Percentiles rank a stretch among this genome's conserved stretches.
phyloP scores from a whole-genome alignment of 163 green algal species.

The Scenedesmus sp. region DNA sequence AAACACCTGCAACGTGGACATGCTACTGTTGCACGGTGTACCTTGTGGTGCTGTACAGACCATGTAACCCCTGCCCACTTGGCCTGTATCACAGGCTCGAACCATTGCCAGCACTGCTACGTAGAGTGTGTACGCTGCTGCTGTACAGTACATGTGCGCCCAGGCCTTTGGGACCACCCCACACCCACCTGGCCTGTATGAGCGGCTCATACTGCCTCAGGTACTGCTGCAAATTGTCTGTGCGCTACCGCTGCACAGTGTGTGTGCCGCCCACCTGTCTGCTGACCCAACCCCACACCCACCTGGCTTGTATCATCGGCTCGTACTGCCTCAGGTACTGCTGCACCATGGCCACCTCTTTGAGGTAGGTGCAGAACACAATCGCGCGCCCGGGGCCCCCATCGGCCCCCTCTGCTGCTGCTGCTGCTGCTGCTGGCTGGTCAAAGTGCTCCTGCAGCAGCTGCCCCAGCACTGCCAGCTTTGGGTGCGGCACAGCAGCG shows the following conservation, averaged over 20 bases:
- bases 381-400: conserved; percentile 75
- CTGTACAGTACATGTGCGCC: too few relatives aligned
- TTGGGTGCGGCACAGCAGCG: conserved; percentile 14
- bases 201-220: conserved; percentile 66
- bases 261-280: too few relatives aligned
- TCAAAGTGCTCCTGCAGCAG: conserved; percentile 76
- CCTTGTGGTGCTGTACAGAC: too few relatives aligned
- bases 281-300: too few relatives aligned
- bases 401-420: neutral
- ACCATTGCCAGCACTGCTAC: too few relatives aligned
- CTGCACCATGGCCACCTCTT: conserved; percentile 83
- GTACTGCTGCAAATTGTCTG: conserved; percentile 61
- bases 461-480: conserved; percentile 58
- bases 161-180: too few relatives aligned
- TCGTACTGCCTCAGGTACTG: conserved; percentile 68
- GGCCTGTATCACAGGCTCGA: too few relatives aligned
- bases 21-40: too few relatives aligned
- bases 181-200: conserved; percentile 50
- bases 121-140: too few relatives aligned
- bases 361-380: conserved; percentile 89
- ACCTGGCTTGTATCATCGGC: conserved; percentile 44
- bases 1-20: too few relatives aligned
- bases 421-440: conserved; percentile 10
- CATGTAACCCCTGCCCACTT: too few relatives aligned
- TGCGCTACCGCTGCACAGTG: too few relatives aligned